phyloP scores from a whole-genome alignment of 129 eudicot species.

The Oenanthe sinensis region DNA sequence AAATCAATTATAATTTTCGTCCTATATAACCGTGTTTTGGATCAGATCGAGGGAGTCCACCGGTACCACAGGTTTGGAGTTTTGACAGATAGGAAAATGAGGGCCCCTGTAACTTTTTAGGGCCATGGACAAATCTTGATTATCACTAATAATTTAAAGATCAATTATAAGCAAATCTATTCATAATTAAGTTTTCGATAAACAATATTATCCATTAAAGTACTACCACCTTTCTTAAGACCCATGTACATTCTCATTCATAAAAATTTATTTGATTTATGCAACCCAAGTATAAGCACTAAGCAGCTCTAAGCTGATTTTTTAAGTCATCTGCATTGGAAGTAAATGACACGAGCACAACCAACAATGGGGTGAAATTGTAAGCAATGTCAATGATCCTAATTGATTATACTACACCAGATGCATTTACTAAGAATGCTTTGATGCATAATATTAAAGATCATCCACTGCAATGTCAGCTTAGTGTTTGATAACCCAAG shows the following conservation, averaged over 20 bases:
- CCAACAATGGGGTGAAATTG: too few species aligned
- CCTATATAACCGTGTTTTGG: neutral
- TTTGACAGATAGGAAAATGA: neutral
- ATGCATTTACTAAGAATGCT: too few species aligned
- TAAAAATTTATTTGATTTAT: neutral
- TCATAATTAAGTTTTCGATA: neutral
- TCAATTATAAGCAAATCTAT: neutral
- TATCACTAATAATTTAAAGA: neutral
- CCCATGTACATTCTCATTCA: neutral
- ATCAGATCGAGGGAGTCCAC: neutral
- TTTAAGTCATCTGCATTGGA: too few species aligned
- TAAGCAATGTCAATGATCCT: too few species aligned
- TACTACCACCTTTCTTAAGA: neutral
- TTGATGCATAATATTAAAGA: too few species aligned
- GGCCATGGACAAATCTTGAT: neutral
- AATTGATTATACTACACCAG: too few species aligned
- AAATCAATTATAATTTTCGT: neutral
- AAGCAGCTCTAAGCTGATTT: neutral
- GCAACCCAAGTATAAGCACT: too few species aligned
- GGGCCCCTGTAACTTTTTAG: neutral
- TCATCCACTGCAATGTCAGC: constrained; percentile 24
- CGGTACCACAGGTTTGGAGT: neutral
- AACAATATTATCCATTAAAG: neutral
- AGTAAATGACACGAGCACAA: too few species aligned
- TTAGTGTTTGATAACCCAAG: constrained; percentile 70